These are phyloP conservation scores for Solanum boliviense DNA, from an alignment of 257 asterid genomes.

Conservation along the genomic window DNA sequence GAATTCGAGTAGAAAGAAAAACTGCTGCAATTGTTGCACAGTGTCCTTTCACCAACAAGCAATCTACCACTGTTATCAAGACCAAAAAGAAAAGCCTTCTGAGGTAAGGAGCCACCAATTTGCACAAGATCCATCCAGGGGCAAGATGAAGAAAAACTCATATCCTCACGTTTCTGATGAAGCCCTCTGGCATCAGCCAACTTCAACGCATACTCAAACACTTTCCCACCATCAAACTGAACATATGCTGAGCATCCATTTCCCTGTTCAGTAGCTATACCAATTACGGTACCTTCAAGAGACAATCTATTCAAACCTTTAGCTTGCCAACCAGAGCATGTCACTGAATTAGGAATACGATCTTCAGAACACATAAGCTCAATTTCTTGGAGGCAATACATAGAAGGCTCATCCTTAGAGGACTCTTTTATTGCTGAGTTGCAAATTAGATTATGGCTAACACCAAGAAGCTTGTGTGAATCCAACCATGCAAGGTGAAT, in stretches of 20 bases:
- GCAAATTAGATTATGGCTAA: slow-evolving; percentile 12
- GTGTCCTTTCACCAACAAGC: slow-evolving; percentile 44
- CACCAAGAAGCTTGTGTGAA: slow-evolving; percentile 56
- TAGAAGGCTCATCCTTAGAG: slow-evolving; percentile 23
- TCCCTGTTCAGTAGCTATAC: slow-evolving; percentile 38
- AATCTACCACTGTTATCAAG: slow-evolving; percentile 73
- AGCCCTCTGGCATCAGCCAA: slow-evolving; percentile 27
- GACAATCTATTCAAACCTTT: slow-evolving; percentile 26
- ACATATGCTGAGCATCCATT: slow-evolving; percentile 45
- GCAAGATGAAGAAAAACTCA: slow-evolving; percentile 61
- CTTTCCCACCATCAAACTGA: slow-evolving; percentile 80
- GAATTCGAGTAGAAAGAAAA: slow-evolving; percentile 79
- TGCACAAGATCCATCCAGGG: slow-evolving; percentile 65
- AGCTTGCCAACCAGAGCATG: slow-evolving; percentile 81
- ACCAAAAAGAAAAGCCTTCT: slow-evolving; percentile 60
- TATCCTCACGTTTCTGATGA: slow-evolving; percentile 50
- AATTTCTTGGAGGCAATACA: slow-evolving; percentile 58
- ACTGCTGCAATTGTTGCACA: slow-evolving; percentile 82
- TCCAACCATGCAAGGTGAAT: slow-evolving; percentile 69
- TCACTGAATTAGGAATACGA: slow-evolving; percentile 51
- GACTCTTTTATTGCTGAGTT: slow-evolving; percentile 8
- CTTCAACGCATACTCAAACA: slow-evolving; percentile 48
- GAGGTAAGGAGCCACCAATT: slow-evolving; percentile 26
- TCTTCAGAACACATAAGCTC: slow-evolving; percentile 64
- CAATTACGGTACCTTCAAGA: slow-evolving; percentile 54